These are phyloP conservation scores for Cucurbita ficifolia DNA, from an alignment of 306 rosid species.

Conservation along the genomic window DNA sequence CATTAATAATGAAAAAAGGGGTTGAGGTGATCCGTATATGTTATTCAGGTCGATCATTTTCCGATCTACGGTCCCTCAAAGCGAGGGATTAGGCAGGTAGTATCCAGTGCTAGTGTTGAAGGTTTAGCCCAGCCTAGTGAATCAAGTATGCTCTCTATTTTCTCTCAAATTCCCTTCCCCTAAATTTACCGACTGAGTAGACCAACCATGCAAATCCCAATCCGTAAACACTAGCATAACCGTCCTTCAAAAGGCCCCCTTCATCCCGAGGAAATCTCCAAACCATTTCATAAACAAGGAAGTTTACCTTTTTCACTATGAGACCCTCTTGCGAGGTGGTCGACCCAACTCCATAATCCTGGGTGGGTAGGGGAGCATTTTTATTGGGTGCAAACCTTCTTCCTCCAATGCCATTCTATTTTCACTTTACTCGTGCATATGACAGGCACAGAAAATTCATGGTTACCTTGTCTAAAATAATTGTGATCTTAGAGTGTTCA, in stretches of 20 bases:
- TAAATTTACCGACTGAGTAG: neutral
- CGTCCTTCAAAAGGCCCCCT: neutral
- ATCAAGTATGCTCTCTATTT: neutral
- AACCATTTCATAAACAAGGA: neutral
- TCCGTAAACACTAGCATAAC: neutral
- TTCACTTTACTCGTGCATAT: neutral
- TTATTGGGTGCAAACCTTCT: neutral
- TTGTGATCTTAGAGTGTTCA: neutral
- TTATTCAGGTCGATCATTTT: too few species aligned
- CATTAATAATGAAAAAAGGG: too few species aligned
- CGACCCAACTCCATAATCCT: neutral
- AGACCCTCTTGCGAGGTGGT: too few species aligned
- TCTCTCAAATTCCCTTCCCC: neutral
- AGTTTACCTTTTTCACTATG: neutral
- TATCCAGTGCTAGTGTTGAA: too few species aligned
- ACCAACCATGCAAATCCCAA: neutral
- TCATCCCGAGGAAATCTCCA: neutral
- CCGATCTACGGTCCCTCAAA: too few species aligned
- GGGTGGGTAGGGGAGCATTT: neutral
- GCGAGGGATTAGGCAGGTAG: too few species aligned
- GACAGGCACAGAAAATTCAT: neutral
- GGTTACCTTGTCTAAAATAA: neutral
- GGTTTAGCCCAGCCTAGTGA: too few species aligned
- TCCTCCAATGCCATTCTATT: neutral
- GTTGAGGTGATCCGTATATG: too few species aligned